phyloP scores from a whole-genome alignment of 2,329 filamentous ascomycete genomes.

The Amesomyces nigricolor region DNA sequence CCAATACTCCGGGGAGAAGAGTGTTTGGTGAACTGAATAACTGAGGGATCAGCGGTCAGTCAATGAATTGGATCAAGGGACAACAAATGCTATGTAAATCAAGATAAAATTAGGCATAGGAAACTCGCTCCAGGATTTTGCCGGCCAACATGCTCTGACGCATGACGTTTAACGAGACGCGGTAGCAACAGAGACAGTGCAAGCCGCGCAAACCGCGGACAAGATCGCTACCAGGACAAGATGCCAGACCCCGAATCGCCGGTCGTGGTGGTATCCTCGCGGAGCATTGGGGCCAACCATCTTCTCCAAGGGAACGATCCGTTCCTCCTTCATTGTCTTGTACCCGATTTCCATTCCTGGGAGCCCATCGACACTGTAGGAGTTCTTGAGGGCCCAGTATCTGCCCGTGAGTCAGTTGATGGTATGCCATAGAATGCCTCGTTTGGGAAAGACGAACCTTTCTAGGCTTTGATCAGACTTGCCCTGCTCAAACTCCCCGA shows the following conservation, averaged over 20 bases:
- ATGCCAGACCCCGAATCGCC: constrained; percentile 14
- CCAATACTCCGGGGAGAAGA: constrained; percentile 20
- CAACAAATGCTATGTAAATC: too few species aligned
- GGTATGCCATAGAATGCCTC: too few species aligned
- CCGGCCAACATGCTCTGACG: too few species aligned
- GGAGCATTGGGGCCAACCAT: constrained; percentile 35
- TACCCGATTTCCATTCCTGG: constrained; percentile 33
- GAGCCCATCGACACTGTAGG: constrained; percentile 36
- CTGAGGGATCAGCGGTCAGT: too few species aligned
- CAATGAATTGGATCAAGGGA: too few species aligned
- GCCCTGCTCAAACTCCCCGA: constrained; percentile 29
- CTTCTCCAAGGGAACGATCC: constrained; percentile 35
- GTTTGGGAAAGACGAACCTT: constrained; percentile 20
- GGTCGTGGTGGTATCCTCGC: constrained; percentile 1
- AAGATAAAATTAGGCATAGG: too few species aligned
- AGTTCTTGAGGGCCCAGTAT: constrained; percentile 39
- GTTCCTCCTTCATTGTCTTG: constrained; percentile 29
- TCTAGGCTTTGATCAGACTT: constrained; percentile 35
- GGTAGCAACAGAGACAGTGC: neutral
- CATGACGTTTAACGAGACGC: neutral
- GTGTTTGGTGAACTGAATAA: constrained; percentile 24
- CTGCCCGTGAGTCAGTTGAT: constrained; percentile 16
- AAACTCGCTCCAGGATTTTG: neutral
- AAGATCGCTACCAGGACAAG: constrained; percentile 20
- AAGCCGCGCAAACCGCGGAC: constrained; percentile 4